Evolutionary conservation across 352 stramenopile species (phyloP), one percentile per base, ranked within the genome.

Genomic region (Phytophthora macrochlamydospora): DNA sequence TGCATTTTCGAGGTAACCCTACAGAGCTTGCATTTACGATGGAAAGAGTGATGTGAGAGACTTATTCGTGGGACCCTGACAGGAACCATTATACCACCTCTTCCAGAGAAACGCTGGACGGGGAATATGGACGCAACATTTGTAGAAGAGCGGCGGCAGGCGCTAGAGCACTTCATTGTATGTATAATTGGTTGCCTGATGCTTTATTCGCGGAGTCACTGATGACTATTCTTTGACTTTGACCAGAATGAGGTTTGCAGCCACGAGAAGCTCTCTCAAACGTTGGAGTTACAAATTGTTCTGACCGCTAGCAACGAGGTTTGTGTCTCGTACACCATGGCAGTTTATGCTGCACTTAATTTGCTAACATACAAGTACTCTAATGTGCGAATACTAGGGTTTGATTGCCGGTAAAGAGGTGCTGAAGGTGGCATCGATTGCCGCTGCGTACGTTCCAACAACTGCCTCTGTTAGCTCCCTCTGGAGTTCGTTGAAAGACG

Each of bases 91-190:
- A 94, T 97, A 42, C 91, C 91, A 4, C 91, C 90, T 13, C 77
- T 97, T 2, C 91, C 90, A 11, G 87, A 94, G 46, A 97, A 96
- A 54, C 78, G 87, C 51, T 95, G 87, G 87, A 92, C 85, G 32
- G 89, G 89, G 29, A 96, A 95, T 59, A 91, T 96, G 85, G 87
- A 95, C 59, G 86, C 86, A 12, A 94, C 86, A 3, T 97, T 97
- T 66, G 85, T 97, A 31, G 87, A 96, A 78, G 89, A 95, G 61
- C 79, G 90, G 43, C 84, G 87, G 14, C 87, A 95, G 76, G 88
- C 85, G 0, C 71, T 97, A 9, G 88, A 97, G 46, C 85, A 95
- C 57, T 97, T 95, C 52, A 93, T 97, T 59, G 87, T 96, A 73
- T 37, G 63, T 66, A 4, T 6, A 13, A 28, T 28, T 42, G 9